Evolutionary conservation across 2,329 filamentous ascomycete species (phyloP).

Genomic region (Aspergillus brasiliensis): DNA sequence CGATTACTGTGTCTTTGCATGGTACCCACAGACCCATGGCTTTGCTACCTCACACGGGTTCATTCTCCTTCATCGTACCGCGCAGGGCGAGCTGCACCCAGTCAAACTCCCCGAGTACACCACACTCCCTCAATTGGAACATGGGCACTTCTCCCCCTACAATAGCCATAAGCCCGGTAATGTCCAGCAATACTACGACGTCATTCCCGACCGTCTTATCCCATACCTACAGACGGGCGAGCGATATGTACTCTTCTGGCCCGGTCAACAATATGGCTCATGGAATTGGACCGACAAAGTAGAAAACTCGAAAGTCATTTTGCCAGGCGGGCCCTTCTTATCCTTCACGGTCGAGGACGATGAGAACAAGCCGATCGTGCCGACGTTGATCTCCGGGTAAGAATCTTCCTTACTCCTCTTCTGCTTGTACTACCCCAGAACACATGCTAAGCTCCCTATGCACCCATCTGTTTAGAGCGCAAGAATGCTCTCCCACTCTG

Average conservation of each 20-base stretch:
- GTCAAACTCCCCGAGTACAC: neutral
- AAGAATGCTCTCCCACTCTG: neutral
- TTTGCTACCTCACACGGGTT: neutral
- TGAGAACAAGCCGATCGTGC: neutral
- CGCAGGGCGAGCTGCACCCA: neutral
- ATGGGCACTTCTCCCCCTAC: neutral
- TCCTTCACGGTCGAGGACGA: neutral
- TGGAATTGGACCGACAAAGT: neutral
- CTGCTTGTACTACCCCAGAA: neutral
- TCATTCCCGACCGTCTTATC: neutral
- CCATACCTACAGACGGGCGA: neutral
- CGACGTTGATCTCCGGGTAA: neutral
- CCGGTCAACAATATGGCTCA: neutral
- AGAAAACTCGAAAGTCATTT: neutral
- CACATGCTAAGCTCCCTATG: neutral
- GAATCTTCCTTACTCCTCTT: neutral
- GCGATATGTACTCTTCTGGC: neutral
- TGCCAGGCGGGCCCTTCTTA: neutral
- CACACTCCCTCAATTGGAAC: neutral
- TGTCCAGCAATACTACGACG: neutral
- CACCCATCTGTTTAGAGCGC: neutral
- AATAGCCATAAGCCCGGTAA: neutral
- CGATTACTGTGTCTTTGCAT: neutral
- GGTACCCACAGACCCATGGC: neutral
- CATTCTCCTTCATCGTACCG: neutral